phyloP scores from a whole-genome alignment of 2,329 filamentous ascomycete species.

The Laburnicola sp. region DNA sequence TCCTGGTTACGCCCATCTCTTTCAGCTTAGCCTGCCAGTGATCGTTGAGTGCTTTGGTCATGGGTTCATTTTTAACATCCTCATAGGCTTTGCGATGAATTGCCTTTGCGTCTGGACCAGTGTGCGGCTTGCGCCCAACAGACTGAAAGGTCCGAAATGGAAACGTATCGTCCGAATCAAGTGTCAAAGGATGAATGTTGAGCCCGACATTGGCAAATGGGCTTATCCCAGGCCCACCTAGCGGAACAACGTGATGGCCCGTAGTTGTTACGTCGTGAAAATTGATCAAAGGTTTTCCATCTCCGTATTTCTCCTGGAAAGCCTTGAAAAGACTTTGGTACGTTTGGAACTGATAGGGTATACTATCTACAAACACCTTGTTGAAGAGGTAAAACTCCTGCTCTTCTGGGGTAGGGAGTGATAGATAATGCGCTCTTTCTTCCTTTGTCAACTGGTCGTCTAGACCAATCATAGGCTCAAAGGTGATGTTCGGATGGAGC shows the following conservation, averaged over 20 bases:
- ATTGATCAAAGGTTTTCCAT: constrained; percentile 48
- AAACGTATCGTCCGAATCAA: constrained; percentile 24
- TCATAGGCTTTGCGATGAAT: constrained; percentile 18
- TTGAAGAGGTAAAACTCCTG: constrained; percentile 42
- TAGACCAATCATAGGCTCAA: constrained; percentile 38
- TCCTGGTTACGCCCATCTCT: constrained; percentile 15
- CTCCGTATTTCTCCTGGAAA: constrained; percentile 36
- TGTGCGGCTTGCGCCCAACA: constrained; percentile 19
- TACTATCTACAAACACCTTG: constrained; percentile 40
- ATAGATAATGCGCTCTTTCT: constrained; percentile 27
- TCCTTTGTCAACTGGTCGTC: constrained; percentile 25
- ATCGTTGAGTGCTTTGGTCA: constrained; percentile 22
- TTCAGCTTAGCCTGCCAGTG: constrained; percentile 19
- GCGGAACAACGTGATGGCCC: constrained; percentile 33
- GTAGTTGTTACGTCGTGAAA: constrained; percentile 49
- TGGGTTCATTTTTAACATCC: constrained; percentile 3
- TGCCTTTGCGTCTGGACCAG: constrained; percentile 13
- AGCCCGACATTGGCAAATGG: constrained; percentile 47
- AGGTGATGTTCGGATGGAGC: constrained; percentile 44
- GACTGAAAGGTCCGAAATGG: constrained; percentile 19
- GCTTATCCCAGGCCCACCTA: constrained; percentile 46
- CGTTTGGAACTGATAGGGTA: constrained; percentile 38
- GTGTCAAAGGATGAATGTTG: constrained; percentile 29
- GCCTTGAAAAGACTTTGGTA: constrained; percentile 36
- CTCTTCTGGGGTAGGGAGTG: constrained; percentile 27